Evolutionary conservation across 257 asterid species (phyloP).

Genomic region (Ligustrum vulgare): DNA sequence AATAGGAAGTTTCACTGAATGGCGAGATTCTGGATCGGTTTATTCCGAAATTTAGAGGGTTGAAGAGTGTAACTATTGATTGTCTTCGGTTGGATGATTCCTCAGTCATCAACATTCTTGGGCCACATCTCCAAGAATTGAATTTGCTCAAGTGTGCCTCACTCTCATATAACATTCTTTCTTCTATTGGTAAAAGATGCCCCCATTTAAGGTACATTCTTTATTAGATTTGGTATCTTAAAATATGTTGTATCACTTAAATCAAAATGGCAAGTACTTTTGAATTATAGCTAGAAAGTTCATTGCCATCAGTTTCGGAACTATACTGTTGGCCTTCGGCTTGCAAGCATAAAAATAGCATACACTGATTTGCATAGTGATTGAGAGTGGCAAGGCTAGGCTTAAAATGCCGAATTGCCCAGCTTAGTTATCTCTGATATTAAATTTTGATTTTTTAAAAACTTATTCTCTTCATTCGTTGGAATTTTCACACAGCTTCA

Average conservation of each 20-base stretch:
- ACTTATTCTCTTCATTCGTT: background rate
- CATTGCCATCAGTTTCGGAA: background rate
- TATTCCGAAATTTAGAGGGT: constrained; percentile 34
- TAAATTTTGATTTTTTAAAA: background rate
- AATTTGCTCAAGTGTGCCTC: constrained; percentile 67
- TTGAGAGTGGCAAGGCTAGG: background rate
- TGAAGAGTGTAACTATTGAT: constrained; percentile 53
- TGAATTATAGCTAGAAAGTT: background rate
- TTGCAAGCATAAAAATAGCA: background rate
- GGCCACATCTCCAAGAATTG: constrained; percentile 53
- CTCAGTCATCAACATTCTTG: constrained; percentile 44
- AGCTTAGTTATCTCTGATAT: background rate
- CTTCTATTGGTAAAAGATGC: constrained; percentile 49
- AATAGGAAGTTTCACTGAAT: constrained; percentile 59
- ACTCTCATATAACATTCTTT: constrained; percentile 41
- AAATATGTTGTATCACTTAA: background rate
- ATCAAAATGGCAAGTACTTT: background rate
- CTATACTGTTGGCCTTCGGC: background rate
- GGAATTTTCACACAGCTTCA: background rate
- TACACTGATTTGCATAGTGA: background rate
- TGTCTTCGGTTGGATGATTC: constrained; percentile 55
- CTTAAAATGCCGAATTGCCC: background rate
- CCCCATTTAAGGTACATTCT: constrained; percentile 62
- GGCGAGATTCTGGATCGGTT: constrained; percentile 45
- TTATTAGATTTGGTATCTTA: background rate